Conservation (phyloP, 352 stramenopile species). For the Phytopythium oedochilum region DNA sequence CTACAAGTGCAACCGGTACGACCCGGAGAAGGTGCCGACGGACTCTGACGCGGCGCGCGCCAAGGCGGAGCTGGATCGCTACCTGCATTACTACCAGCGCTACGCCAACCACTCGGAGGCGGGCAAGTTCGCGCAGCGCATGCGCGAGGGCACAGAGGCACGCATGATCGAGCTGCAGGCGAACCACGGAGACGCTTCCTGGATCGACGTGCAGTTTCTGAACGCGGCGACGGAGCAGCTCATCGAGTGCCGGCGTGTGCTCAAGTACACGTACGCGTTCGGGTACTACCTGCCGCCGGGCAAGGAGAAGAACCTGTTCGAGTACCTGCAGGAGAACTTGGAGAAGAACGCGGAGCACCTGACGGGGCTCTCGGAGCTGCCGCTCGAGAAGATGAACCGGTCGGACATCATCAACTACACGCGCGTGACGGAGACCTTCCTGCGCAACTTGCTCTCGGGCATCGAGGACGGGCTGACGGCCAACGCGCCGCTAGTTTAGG, state of each 20-base stretch:
- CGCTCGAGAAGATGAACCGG: conserved; percentile 90
- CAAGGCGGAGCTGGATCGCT: conserved; percentile 97
- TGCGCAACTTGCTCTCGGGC: conserved; percentile 87
- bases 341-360: conserved; percentile 93
- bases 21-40: conserved; percentile 41
- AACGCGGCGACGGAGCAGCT: conserved; percentile 95
- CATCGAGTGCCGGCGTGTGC: conserved; percentile 96
- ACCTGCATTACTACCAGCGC: conserved; percentile 99
- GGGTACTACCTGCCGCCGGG: conserved; percentile 91
- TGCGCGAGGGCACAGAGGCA: conserved; percentile 93
- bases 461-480: conserved; percentile 88
- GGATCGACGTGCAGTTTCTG: conserved; percentile 98
- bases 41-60: conserved; percentile 89
- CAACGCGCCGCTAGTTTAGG: conserved; percentile 24
- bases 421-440: conserved; percentile 90
- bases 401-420: conserved; percentile 95
- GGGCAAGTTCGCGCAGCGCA: conserved; percentile 96
- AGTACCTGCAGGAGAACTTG: conserved; percentile 93
- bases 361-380: conserved; percentile 87
- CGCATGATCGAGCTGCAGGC: conserved; percentile 96
- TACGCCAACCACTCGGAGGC: conserved; percentile 96
- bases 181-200: conserved; percentile 86
- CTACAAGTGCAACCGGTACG: conserved; percentile 99
- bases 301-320: conserved; percentile 93
- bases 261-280: conserved; percentile 98